Evolutionary conservation across 2,329 filamentous ascomycete genomes (phyloP), one percentile per base, ranked within the genome.

Genomic region (Stagonosporopsis rhizophila): DNA sequence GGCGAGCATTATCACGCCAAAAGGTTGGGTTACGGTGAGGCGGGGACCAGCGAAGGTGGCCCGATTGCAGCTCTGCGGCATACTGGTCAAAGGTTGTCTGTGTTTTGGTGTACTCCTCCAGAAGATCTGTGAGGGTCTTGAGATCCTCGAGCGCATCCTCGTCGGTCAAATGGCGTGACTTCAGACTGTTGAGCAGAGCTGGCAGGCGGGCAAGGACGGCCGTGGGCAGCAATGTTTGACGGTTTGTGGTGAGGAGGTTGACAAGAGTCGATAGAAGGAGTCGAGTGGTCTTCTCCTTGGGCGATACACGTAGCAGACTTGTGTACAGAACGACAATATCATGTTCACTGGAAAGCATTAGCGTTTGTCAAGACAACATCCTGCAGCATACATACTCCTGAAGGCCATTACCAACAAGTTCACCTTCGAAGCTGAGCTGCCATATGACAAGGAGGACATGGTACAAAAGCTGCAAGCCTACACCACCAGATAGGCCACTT

Each of bases 281-380:
- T 27, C 95, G 88, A 0, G 94, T 98, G 1, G 94, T 98, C 83
- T 99, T 99, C 76, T 98, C 95, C 77, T 99, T 99, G 40, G 94
- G 93, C 2, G 95, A 98, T 38, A 96, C 82, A 51, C 92, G 89
- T 52, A 99, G 83, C 34, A 99, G 87, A 64, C 96, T 90, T n/a
- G 91, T 92, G 76, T 96, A 97, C 40, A 98, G 85, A 42, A 92
- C 84, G 61, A 98, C 85, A 65, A 98, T 89, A 71, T 98, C 93
- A 78, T 96, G 92, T 77, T 97, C 93, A 66, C 93, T 96, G 44
- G 7, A 19, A 14, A 19, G 6, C n/a, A 55, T 68, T 61, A 74
- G 67, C 41, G 30, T 15, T 15, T 12, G 22, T 7, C 38, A 35
- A 9, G 35, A 23, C 7, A 6, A 23, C 15, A 50, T 12, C 48